Evolutionary conservation across 306 rosid genomes (phyloP), one percentile per base, ranked within the genome.

Genomic region (Cicer chorassanicum): DNA sequence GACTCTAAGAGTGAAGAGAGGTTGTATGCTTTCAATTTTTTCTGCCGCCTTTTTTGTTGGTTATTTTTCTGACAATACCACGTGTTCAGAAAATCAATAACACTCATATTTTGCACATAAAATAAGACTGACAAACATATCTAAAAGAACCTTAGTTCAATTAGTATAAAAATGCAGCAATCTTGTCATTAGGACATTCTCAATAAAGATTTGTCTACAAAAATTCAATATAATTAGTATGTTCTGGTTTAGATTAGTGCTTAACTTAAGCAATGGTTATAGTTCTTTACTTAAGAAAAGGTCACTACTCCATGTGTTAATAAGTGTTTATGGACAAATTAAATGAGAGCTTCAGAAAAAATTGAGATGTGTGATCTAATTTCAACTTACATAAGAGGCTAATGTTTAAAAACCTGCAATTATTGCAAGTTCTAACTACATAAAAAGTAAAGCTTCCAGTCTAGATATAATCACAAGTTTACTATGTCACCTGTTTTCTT

Each of bases 1-100:
- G 76, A 78, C 41, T 89, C 97, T 6, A 83, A 14, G 62, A 93
- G 88, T 45, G 89, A 14, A 18, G 89, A 80, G 62, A 93, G 92
- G 83, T 89, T 83, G 70, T 89, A 91, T 12, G 88, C 91, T 72
- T 89, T 89, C 85, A 88, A 78, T 78, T 89, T 79, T 4, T 54
- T 89, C 82, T 85, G 88, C 5, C 91, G 84, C 42, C 93, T 88
- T 61, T 88, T 72, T 15, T 63, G 86, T 82, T 80, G 80, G 63
- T 46, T 89, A 67, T 80, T 79, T 56, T 75, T 80, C 84, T 83
- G 70, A 46, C 21, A 75, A 83, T 36, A 80, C 9, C 38, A 56
- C 3, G 38, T 65, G 9, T 70, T 76, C 42, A 82, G 60, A 9
- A 62, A 78, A 24, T 24, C 34, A 2, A 24, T 24, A 24, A 24